These are phyloP conservation scores for Viridothelium virens DNA, from an alignment of 495 filamentous ascomycete species.

Conservation along the genomic window DNA sequence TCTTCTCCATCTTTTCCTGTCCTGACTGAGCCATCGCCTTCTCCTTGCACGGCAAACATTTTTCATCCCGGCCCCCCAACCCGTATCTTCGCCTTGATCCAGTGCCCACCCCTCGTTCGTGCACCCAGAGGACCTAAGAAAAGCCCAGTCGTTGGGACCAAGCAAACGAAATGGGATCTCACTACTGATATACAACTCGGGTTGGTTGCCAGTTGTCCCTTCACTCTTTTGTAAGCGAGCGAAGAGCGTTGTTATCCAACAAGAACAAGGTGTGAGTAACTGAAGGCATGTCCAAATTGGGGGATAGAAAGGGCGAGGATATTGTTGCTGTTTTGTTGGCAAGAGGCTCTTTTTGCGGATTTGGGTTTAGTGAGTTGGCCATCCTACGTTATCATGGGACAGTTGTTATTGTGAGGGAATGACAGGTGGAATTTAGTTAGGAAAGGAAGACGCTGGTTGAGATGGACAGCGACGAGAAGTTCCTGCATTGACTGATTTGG, in stretches of 20 bases:
- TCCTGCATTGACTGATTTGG: too few relatives aligned
- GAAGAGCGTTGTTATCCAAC: not conserved
- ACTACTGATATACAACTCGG: not conserved
- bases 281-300: not conserved
- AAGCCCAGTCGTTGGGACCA: not conserved
- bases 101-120: not conserved
- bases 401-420: not conserved
- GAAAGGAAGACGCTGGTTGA: too few relatives aligned
- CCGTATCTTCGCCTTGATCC: not conserved
- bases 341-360: not conserved
- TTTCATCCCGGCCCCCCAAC: not conserved
- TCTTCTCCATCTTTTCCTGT: not conserved
- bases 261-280: not conserved
- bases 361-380: not conserved
- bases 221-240: not conserved
- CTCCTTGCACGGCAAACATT: not conserved
- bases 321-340: not conserved
- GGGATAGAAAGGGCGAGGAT: not conserved
- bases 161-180: not conserved
- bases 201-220: not conserved
- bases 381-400: not conserved
- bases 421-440: not conserved
- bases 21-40: not conserved
- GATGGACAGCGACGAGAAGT: too few relatives aligned
- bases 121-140: not conserved